Base-by-base conservation (phyloP, 148 eudicot genomes). In the Diospyros lotus region DNA sequence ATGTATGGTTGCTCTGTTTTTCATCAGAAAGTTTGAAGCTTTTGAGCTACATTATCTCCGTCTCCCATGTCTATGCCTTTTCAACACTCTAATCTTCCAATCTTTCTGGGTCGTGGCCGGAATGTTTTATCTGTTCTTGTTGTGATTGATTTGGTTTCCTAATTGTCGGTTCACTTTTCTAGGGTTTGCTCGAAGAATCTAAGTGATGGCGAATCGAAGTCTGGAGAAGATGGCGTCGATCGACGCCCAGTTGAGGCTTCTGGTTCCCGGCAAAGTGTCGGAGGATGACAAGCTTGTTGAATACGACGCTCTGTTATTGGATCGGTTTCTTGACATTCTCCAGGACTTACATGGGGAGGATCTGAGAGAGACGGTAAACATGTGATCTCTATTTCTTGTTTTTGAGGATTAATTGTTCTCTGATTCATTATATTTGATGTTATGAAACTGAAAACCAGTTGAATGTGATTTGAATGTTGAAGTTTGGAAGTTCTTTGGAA, bases 271-370 rank as follows among this genome's bases (percentile, higher is more conserved):
- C 1, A 91, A 89, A 77, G 89, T 91, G 1, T 91, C 96, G 1
- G 96, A 91, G 60, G 96, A 91, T 80, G 96, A 91, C 71, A 91
- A 91, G 81, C 84, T 91, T 76, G 83, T 91, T 38, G 96, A 91
- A 81, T 91, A 91, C 74, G 96, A 91, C 81, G 93, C 96, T 58
- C 77, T 91, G 80, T 73, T 91, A 55, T 61, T 91, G 73, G 96
- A 91, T 84, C 89, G 92, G 8, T 91, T 91, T 71, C 93, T 91
- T 51, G 96, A 91, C 73, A 89, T 91, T 73, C 87, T 91, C 58
- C 96, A 91, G 79, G 93, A 89, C 74, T 83, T 91, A 64, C 96
- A 91, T 55, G 96, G 93, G 0, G 96, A 91, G 79, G 93, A 87
- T 79, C 83, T 91, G 40, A 85, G 80, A 28, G 96, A 89, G 81